These are phyloP conservation scores for Alisma plantagoaquatica DNA, from an alignment of 106 monocot genomes.

Conservation along the genomic window DNA sequence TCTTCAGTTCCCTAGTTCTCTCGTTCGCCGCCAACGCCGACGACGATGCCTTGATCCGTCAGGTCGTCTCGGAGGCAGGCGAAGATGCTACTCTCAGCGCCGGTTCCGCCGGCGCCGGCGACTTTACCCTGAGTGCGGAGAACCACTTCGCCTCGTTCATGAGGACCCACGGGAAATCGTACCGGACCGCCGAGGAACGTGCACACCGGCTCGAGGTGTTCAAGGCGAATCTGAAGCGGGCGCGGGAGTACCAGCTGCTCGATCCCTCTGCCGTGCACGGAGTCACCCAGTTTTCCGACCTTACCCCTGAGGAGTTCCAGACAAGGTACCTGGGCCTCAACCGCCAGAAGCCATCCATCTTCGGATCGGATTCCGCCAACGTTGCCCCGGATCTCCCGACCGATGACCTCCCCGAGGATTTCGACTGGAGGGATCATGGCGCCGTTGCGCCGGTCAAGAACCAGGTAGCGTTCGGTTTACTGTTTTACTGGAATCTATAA, in stretches of 20 bases:
- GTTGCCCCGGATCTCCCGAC: constrained; percentile 73
- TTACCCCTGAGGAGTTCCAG: constrained; percentile 75
- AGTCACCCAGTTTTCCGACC: constrained; percentile 80
- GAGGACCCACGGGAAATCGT: constrained; percentile 34
- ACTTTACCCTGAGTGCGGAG: constrained; percentile 35
- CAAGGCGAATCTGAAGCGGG: constrained; percentile 55
- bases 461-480: constrained; percentile 41
- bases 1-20: constrained; percentile 14
- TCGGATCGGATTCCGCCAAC: not conserved
- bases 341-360: constrained; percentile 1
- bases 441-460: constrained; percentile 77
- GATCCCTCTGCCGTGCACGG: constrained; percentile 84
- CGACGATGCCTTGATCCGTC: constrained; percentile 36
- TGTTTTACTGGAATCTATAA: too few relatives aligned
- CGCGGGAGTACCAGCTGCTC: constrained; percentile 58
- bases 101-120: constrained; percentile 8
- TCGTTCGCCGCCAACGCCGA: constrained; percentile 4
- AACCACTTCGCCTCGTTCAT: constrained; percentile 54
- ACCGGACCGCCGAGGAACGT: constrained; percentile 40
- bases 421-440: constrained; percentile 88
- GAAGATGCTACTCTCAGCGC: too few relatives aligned
- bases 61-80: constrained; percentile 28
- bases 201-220: constrained; percentile 43
- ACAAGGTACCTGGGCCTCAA: constrained; percentile 40
- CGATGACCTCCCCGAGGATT: constrained; percentile 57